Base-by-base conservation (phyloP, 2,329 filamentous ascomycete genomes). In the Calonectria hongkongensis region DNA sequence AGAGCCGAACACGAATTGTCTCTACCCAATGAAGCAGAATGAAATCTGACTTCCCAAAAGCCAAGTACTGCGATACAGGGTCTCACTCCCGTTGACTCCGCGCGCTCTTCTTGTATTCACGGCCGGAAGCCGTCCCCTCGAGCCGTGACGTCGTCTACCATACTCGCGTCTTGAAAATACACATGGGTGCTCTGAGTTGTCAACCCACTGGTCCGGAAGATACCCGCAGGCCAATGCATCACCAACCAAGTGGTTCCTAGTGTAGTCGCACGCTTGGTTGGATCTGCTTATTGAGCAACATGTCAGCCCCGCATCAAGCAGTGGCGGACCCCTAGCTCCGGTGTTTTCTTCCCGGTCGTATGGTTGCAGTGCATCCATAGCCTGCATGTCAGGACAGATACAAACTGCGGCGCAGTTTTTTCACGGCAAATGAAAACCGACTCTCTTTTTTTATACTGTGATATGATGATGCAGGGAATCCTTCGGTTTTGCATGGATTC, bases 301-400 rank as follows among this genome's bases (percentile, higher is more conserved):
- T 39, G 45, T 63, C 45, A 54, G 33, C 45, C 45, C 66, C 66
- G 56, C 56, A 51, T 62, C 15, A 8, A 51, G 30, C 33, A 45
- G 21, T 36, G 39, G 51, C 56, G 33, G 54, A 45, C 39, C 33
- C 36, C 33, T 39, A 58, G 54, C 54, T 58, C 54, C 54, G 54
- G 33, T 27, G 54, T 54, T 13, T 54, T 63, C 30, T 47, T 51
- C 30, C 43, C 25, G 54, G 66, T 50, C 58, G 45, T 9, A 43
- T 43, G 47, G 66, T 62, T 47, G 36, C 54, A 48, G 6, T 28
- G 54, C 5, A 16, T 25, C 65, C 25, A 62, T 48, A 33, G 27
- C 27, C 36, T 28, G 56, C 36, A 51, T 28, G 18, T 69, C 47
- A 36, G 36, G 33, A 18, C 30, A 45, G 56, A 63, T 51, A 15